Percentiles rank a stretch among this genome's conserved stretches.
Conservation (phyloP, 768 basidiomycete genomes). For the Suillus alpinus region DNA sequence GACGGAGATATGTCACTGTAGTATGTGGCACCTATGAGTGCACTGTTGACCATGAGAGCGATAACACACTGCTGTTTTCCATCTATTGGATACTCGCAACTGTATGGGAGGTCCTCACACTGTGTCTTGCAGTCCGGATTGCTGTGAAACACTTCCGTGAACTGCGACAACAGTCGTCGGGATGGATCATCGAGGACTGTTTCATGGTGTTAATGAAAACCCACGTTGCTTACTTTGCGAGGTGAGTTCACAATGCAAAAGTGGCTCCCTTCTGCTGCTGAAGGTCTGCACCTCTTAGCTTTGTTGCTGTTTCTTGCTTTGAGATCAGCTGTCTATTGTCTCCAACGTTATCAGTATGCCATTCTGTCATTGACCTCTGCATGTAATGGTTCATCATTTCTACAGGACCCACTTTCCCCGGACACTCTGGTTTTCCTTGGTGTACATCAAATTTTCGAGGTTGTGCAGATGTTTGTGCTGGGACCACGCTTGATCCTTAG, state of each 20-base stretch:
- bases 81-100: too few species aligned
- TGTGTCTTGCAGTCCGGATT: not conserved
- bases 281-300: not conserved
- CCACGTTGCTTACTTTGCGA: not conserved
- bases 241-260: not conserved
- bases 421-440: not conserved
- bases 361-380: not conserved
- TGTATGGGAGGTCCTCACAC: too few species aligned
- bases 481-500: not conserved
- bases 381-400: not conserved
- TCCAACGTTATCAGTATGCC: too few species aligned
- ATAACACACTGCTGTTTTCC: too few species aligned
- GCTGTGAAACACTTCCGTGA: not conserved
- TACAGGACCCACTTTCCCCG: not conserved
- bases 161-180: not conserved
- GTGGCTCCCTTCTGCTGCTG: not conserved
- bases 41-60: too few species aligned
- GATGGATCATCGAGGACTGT: not conserved
- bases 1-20: too few species aligned
- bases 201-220: not conserved
- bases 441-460: not conserved
- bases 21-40: too few species aligned
- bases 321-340: too few species aligned
- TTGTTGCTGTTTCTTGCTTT: not conserved
- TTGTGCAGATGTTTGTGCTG: not conserved